Conservation (phyloP, 306 rosid species). For the Spatholobus suberectus region DNA sequence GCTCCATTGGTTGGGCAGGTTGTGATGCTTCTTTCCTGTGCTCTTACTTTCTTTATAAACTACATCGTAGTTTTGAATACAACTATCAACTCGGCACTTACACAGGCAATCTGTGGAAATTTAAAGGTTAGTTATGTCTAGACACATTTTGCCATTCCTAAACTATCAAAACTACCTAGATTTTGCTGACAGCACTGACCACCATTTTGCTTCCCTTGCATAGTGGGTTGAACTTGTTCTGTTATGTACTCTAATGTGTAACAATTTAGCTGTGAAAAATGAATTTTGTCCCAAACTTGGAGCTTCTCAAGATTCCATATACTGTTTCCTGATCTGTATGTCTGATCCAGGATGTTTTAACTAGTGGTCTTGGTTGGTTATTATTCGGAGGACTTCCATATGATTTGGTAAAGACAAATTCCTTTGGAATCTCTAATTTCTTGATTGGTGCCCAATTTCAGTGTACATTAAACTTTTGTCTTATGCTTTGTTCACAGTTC, state of each 20-base stretch:
- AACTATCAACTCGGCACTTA: slow-evolving; percentile 82
- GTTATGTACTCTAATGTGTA: background rate
- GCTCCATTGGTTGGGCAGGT: slow-evolving; percentile 56
- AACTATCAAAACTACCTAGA: too few species aligned
- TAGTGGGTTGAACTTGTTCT: too few species aligned
- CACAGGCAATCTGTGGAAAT: slow-evolving; percentile 86
- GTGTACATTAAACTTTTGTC: background rate
- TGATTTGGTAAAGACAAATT: slow-evolving; percentile 42
- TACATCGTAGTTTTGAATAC: slow-evolving; percentile 82
- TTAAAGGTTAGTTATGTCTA: slow-evolving; percentile 40
- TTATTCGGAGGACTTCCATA: slow-evolving; percentile 46
- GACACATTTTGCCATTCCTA: too few species aligned
- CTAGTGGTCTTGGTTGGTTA: slow-evolving; percentile 47
- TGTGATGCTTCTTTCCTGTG: slow-evolving; percentile 78
- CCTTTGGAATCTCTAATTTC: background rate
- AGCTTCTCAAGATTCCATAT: background rate
- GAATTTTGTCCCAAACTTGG: too few species aligned
- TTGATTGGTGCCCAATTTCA: background rate
- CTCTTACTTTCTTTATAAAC: slow-evolving; percentile 75
- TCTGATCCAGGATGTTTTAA: slow-evolving; percentile 40
- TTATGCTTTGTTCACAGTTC: slow-evolving; percentile 39
- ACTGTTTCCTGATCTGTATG: background rate
- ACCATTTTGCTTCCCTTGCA: too few species aligned
- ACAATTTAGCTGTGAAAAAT: background rate
- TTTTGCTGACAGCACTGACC: too few species aligned